Evolutionary conservation across 768 basidiomycete genomes (phyloP), one percentile per base, ranked within the genome.

Genomic region (Vararia minispora): DNA sequence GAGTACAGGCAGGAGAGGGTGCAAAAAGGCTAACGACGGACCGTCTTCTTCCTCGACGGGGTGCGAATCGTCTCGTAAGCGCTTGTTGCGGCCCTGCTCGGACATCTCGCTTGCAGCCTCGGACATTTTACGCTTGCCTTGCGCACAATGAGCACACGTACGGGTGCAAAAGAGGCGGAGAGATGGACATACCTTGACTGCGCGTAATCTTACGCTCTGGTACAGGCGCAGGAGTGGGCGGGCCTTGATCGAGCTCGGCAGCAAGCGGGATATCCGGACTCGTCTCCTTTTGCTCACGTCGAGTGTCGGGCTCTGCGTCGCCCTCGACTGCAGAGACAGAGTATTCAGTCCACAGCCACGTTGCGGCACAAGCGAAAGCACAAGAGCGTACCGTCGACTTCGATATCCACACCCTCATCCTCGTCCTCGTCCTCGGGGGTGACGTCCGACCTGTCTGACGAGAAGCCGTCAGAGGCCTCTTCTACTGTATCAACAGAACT

Each of bases 61-160:
- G 49, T 79, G 78, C 0, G 79, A 82, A 20, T 77, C 77, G 47
- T 80, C 80, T n/a, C 81, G 65, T 4, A n/a, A n/a, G n/a, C 53
- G 34, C 29, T 74, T 66, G 55, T 83, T 82, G 40, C 57, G 66
- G 13, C 76, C 74, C 16, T 69, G 68, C 13, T 61, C 61, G 10
- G 31, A 64, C n/a, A 58, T 50, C 71, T 3, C 43, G n/a, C 52
- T 57, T 40, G 74, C 77, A 13, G 64, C 47, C 29, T 72, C 65
- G 3, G 73, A 74, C 2, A 70, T 71, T 49, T 80, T 81, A 20
- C 81, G 74, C 60, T 84, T 84, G 23, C 65, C 79, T 78, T 51
- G n/a, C 9, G 11, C 4, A 14, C 20, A 43, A 20, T 25, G 13
- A 23, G n/a, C n/a, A 35, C 26, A 25, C 24, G 42, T 49, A 22